Percentiles rank a stretch among this genome's conserved stretches.
These are phyloP conservation scores for Kodamaea sp. DNA, from an alignment of 1,139 yeast genomes.

Conservation along the genomic window DNA sequence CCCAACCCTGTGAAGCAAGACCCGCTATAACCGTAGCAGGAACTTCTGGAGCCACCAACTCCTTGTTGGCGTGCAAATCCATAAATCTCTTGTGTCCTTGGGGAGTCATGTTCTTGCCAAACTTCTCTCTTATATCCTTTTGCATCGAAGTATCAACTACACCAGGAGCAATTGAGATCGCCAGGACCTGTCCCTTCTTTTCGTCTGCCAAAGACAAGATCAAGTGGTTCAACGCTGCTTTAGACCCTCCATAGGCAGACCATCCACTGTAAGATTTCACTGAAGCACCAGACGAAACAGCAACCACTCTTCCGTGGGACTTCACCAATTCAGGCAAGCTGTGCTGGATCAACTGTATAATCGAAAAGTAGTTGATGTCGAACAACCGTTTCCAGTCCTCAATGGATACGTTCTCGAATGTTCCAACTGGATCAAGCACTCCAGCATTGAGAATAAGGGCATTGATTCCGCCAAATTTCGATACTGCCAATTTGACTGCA, in stretches of 20 bases:
- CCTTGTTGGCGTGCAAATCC: constrained; percentile 54
- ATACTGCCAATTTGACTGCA: constrained; percentile 51
- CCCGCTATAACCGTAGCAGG: constrained; percentile 73
- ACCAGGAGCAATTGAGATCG: constrained; percentile 86
- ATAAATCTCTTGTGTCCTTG: constrained; percentile 59
- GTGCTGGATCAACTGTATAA: constrained; percentile 59
- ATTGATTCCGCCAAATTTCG: constrained; percentile 61
- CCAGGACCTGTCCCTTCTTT: constrained; percentile 41
- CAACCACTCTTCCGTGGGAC: constrained; percentile 61
- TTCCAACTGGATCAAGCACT: constrained; percentile 74
- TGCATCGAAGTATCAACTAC: constrained; percentile 93
- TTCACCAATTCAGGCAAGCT: constrained; percentile 62
- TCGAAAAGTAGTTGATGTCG: constrained; percentile 78
- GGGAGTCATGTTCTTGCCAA: constrained; percentile 57
- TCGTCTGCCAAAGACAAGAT: constrained; percentile 65
- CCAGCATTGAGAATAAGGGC: constrained; percentile 88
- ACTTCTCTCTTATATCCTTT: constrained; percentile 61
- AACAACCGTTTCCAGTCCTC: constrained; percentile 63
- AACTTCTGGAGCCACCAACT: constrained; percentile 62
- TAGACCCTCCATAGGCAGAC: constrained; percentile 89
- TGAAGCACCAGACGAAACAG: constrained; percentile 88
- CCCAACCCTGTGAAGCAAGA: constrained; percentile 61
- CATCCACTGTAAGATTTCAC: constrained; percentile 63
- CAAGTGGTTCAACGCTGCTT: constrained; percentile 84
- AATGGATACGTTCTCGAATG: constrained; percentile 51